A percentile compares a stretch with the other conserved stretches of the same genome.
phyloP scores from a whole-genome alignment of 2,329 filamentous ascomycete genomes.

The Colletotrichum magnum region DNA sequence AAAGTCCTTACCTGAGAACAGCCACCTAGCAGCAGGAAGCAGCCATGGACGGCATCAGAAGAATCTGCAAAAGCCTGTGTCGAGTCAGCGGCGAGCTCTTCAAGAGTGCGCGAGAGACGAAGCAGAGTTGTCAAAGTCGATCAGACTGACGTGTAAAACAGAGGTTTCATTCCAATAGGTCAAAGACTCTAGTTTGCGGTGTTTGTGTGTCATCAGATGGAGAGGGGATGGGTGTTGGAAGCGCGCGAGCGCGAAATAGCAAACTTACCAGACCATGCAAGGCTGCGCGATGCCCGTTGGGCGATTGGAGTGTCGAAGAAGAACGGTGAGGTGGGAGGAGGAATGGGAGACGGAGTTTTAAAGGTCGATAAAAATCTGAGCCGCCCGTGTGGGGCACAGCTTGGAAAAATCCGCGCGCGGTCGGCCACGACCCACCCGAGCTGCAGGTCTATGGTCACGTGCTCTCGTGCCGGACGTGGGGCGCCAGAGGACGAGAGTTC shows the following conservation, averaged over 20 bases:
- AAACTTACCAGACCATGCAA: constrained; percentile 45
- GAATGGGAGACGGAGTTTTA: constrained; percentile 44
- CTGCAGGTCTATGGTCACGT: constrained; percentile 46
- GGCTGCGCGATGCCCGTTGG: constrained; percentile 28
- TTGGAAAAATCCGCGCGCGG: constrained; percentile 40
- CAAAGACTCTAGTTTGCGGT: constrained; percentile 99
- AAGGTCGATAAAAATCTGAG: constrained; percentile 39
- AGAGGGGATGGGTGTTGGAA: constrained; percentile 41
- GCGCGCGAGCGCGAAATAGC: neutral
- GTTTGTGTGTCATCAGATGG: constrained; percentile 84
- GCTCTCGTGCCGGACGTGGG: constrained; percentile 42
- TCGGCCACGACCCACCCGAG: constrained; percentile 39
- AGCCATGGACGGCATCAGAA: constrained; percentile 25
- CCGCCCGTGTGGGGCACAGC: constrained; percentile 39
- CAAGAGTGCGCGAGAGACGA: constrained; percentile 12
- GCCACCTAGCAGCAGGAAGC: constrained; percentile 19
- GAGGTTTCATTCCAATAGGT: constrained; percentile 87
- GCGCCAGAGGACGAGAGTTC: neutral
- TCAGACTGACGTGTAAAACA: constrained; percentile 96
- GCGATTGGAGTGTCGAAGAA: constrained; percentile 33
- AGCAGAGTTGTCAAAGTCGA: constrained; percentile 49
- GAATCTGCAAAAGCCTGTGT: constrained; percentile 24
- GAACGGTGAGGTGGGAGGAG: constrained; percentile 27
- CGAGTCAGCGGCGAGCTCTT: constrained; percentile 22
- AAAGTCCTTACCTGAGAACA: constrained; percentile 17